Base-by-base conservation (phyloP, 2,329 filamentous ascomycete species). In the Botrytis pseudocinerea region DNA sequence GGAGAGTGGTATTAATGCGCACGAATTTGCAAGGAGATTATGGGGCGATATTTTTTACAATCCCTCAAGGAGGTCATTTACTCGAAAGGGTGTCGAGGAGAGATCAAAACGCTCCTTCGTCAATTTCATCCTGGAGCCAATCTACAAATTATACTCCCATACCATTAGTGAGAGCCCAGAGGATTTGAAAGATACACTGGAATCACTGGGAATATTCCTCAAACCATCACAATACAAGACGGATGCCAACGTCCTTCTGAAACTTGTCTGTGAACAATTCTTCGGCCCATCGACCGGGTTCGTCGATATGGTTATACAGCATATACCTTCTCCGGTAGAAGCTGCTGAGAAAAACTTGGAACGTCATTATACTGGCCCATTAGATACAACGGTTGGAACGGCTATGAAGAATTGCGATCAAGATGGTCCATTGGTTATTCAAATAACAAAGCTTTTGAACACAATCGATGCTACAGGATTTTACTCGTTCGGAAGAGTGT, bases 11-110 rank as follows among this genome's bases (percentile, higher is more conserved):
- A 87, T 98, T 78, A 94, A 97, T 81, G 86, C 91, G 0, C 87
- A 90, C 1, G 95, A 97, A 78, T 97, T 99, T 81, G 91, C 93
- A 28, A 88, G 88, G 79, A 88, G 96, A 70, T 85, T 99, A 76
- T 99, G 96, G 96, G 96, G 96, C 35, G 95, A 99, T 80, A 92
- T 99, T 73, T 99, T 96, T 83, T 99, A 92, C 86, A 98, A 98
- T 80, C 94, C 95, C 0, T 87, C 86, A 78, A 97, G 93, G 83
- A 91, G 95, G 75, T 95, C 93, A 73, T 99, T 99, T 79, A 97
- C 94, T 70, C 89, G 96, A 75, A 98, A 97, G 81, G 89, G 91
- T 0, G 84, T 93, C 35, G 95, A 98, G 79, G 91, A 95, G 76
- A 86, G 88, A 20, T 90, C 95, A 8, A 93, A 92, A 82, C 88